Evolutionary conservation across 1,284 basidiomycete species (phyloP).

Genomic region (Microbotryomycetes sp.): DNA sequence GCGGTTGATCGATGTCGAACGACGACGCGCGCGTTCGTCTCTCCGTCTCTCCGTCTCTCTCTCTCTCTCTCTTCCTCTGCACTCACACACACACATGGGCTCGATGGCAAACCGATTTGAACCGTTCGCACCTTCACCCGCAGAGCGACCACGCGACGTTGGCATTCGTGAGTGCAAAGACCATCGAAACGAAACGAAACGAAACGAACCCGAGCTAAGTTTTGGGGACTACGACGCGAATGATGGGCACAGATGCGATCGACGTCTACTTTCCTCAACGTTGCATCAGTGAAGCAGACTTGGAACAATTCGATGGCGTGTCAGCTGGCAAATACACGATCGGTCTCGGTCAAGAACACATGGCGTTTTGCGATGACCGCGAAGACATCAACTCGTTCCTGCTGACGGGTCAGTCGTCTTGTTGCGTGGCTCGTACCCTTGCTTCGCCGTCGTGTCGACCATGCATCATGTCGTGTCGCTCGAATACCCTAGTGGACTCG

Average conservation of each 20-base stretch:
- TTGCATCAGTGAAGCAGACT: constrained; percentile 88
- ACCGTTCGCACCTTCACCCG: constrained; percentile 23
- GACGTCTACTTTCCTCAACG: constrained; percentile 50
- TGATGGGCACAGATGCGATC: constrained; percentile 56
- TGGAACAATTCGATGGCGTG: constrained; percentile 93
- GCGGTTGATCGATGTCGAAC: too few species aligned
- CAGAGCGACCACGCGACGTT: constrained; percentile 27
- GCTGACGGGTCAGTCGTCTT: constrained; percentile 66
- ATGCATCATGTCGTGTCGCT: too few species aligned
- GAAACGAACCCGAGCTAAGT: too few species aligned
- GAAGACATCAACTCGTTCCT: constrained; percentile 99
- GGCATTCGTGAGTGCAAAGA: constrained; percentile 32
- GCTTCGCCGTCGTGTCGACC: neutral
- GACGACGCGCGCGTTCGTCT: too few species aligned
- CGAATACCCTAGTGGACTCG: too few species aligned
- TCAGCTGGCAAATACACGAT: constrained; percentile 98
- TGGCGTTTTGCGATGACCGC: constrained; percentile 50
- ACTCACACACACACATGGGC: neutral
- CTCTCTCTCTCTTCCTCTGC: too few species aligned
- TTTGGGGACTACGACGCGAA: constrained; percentile 55
- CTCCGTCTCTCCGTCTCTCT: too few species aligned
- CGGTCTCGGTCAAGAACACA: constrained; percentile 94
- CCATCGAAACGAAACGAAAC: too few species aligned
- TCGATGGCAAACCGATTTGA: constrained; percentile 9
- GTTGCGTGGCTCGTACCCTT: neutral